These are phyloP conservation scores for Ogataea wickerhamii DNA, from an alignment of 805 yeast species.

Conservation along the genomic window DNA sequence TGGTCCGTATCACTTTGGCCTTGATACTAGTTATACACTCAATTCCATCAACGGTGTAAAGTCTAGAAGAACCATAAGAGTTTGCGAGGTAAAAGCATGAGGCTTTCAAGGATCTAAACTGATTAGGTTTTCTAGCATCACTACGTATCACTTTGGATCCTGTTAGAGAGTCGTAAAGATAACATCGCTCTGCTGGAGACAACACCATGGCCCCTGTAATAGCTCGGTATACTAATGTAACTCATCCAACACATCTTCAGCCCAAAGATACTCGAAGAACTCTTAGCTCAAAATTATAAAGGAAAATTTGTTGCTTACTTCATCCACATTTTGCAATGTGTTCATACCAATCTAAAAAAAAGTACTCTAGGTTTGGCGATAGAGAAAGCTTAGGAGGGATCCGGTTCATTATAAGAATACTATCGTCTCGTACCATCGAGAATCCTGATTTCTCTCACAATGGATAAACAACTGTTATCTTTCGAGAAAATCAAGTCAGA, in stretches of 20 bases:
- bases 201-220: slow-evolving; percentile 62
- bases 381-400: too few relatives aligned
- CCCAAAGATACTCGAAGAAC: too few relatives aligned
- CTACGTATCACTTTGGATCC: slow-evolving; percentile 65
- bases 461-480: slow-evolving; percentile 14
- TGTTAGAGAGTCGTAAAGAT: slow-evolving; percentile 67
- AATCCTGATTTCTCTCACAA: slow-evolving; percentile 8
- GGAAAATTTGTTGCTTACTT: too few relatives aligned
- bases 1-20: slow-evolving; percentile 61
- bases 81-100: slow-evolving; percentile 76
- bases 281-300: too few relatives aligned
- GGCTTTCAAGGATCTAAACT: slow-evolving; percentile 84
- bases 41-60: slow-evolving; percentile 82
- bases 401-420: too few relatives aligned
- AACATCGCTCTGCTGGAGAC: slow-evolving; percentile 74
- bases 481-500: slow-evolving; percentile 17
- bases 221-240: too few relatives aligned
- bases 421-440: too few relatives aligned
- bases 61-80: slow-evolving; percentile 90
- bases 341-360: too few relatives aligned
- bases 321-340: too few relatives aligned
- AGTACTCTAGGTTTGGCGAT: too few relatives aligned
- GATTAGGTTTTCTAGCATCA: slow-evolving; percentile 72
- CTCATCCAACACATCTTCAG: too few relatives aligned
- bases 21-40: slow-evolving; percentile 93